Evolutionary conservation across 176 grass and related monocot species (phyloP), one percentile per base, ranked within the genome.

Genomic region (Oryza glaberrima): DNA sequence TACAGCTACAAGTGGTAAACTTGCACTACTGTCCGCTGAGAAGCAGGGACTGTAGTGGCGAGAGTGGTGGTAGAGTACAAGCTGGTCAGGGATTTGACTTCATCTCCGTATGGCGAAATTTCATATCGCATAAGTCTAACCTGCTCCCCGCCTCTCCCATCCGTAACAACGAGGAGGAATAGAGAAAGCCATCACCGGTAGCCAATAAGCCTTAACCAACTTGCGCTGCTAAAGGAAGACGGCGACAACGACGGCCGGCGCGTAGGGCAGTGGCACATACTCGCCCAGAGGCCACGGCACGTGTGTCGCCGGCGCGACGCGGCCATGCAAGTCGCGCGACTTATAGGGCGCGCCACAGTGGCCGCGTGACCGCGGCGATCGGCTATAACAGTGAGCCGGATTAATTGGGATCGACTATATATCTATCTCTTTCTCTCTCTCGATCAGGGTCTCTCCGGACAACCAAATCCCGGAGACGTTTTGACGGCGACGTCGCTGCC

Each of bases 271-370:
- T 15, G 54, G 17, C 58, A 23, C 58, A 20, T 63, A 63, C 58
- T 63, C 58, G 58, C 20, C 19, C 58, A 23, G 58, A 22, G 20
- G 20, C 58, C 80, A 32, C 40, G 70, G 69, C 69, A 44, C 73
- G 48, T 67, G 82, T 38, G 72, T 22, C 13, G 14, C 65, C 40
- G 49, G 49, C 15, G 22, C 46, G 46, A 35, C 58, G 58, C 20
- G 58, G 58, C 58, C 20, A n/a, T 61, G 44, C 78, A 87, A 87
- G 41, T 51, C 7, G 86, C 51, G 35, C 74, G 30, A 72, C 74
- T 88, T 83, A 60, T 52, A 34, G 19, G 67, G 10, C 0, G 63
- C n/a, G 47, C 46, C 63, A 68, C 46, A 28, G 63, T 9, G 36
- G 6, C 73, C 72, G 43, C 38, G 23, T 77, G 73, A 30, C 30